These are phyloP conservation scores for Rusavskia elegans DNA, from an alignment of 495 filamentous ascomycete genomes.

Conservation along the genomic window DNA sequence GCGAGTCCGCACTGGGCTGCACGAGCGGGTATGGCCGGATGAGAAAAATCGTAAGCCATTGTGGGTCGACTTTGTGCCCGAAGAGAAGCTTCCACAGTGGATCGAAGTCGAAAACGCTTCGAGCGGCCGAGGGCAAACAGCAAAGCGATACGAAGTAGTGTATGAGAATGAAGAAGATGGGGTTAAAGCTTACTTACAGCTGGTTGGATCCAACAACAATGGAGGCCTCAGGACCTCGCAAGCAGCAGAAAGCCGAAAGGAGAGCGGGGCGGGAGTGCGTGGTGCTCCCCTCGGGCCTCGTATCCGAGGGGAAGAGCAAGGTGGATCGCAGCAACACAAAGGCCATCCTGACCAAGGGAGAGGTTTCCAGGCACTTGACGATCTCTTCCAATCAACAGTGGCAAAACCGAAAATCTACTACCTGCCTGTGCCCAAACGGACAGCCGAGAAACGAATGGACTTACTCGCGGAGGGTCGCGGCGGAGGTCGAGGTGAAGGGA, in stretches of 20 bases:
- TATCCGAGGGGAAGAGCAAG: not conserved
- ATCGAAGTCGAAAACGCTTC: constrained; percentile 48
- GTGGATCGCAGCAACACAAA: not conserved
- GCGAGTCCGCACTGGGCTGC: constrained; percentile 60
- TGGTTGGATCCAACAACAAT: constrained; percentile 17
- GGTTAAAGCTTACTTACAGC: constrained; percentile 38
- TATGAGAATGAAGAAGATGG: constrained; percentile 45
- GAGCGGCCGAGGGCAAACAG: constrained; percentile 25
- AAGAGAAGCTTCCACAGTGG: constrained; percentile 59
- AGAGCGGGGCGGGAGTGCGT: constrained; percentile 8
- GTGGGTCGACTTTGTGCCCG: constrained; percentile 83
- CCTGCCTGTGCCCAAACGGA: constrained; percentile 31
- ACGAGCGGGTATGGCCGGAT: constrained; percentile 69
- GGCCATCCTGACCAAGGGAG: constrained; percentile 16
- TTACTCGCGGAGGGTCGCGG: constrained; percentile 34
- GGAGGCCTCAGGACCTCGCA: constrained; percentile 16
- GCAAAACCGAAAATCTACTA: constrained; percentile 59
- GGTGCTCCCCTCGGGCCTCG: constrained; percentile 11
- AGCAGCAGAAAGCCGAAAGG: constrained; percentile 13
- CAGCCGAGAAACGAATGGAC: constrained; percentile 48
- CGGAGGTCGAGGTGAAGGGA: constrained; percentile 36
- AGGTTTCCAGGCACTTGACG: constrained; percentile 43
- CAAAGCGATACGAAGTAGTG: constrained; percentile 52
- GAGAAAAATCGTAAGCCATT: constrained; percentile 72
- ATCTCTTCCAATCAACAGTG: constrained; percentile 44